phyloP scores from a whole-genome alignment of 306 rosid species.

The Rosa persica region DNA sequence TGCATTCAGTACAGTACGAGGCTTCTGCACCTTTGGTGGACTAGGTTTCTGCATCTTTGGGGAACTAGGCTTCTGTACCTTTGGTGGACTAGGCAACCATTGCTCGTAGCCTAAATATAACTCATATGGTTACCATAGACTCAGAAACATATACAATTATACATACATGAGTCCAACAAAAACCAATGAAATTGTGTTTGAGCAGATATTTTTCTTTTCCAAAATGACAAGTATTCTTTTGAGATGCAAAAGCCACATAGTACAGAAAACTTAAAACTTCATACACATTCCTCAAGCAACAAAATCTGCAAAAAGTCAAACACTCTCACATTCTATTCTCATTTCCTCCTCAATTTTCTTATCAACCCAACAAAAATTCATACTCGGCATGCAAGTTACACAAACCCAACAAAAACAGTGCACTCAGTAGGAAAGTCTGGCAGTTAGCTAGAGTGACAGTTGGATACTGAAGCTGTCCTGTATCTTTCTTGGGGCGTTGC shows the following conservation, averaged over 20 bases:
- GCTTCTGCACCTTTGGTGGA: slow-evolving; percentile 71
- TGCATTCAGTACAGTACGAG: slow-evolving; percentile 74
- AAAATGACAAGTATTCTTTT: not conserved
- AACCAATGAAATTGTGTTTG: too few relatives aligned
- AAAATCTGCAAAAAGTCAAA: not conserved
- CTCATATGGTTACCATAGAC: slow-evolving; percentile 24
- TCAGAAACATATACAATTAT: too few relatives aligned
- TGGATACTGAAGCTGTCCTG: slow-evolving; percentile 28
- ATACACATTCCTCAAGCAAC: not conserved
- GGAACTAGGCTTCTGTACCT: slow-evolving; percentile 70
- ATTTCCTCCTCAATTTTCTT: not conserved
- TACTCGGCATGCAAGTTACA: not conserved
- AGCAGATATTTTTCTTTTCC: not conserved
- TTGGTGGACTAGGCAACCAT: slow-evolving; percentile 86
- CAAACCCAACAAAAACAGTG: not conserved
- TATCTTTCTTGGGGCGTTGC: slow-evolving; percentile 72
- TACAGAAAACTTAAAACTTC: not conserved
- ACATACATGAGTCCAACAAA: too few relatives aligned
- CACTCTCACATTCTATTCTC: not conserved
- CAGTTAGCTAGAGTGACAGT: slow-evolving; percentile 30
- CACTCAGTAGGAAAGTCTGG: slow-evolving; percentile 2
- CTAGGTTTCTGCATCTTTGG: slow-evolving; percentile 71
- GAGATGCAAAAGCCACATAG: not conserved
- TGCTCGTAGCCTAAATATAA: slow-evolving; percentile 70
- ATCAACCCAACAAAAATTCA: not conserved